Base-by-base conservation (phyloP, 306 rosid genomes). In the Spatholobus suberectus region DNA sequence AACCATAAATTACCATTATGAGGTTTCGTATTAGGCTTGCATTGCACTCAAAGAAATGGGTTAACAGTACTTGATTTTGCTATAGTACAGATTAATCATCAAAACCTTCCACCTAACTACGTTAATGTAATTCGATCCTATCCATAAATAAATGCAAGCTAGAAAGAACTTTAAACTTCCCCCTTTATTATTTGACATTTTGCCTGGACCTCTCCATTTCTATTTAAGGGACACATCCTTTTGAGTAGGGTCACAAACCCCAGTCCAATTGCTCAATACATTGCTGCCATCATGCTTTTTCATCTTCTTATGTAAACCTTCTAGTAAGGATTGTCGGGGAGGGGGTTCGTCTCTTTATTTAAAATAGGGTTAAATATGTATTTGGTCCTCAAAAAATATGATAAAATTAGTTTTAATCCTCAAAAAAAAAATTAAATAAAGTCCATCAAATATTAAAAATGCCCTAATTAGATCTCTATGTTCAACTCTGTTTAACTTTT, bases 11-110 rank as follows among this genome's bases (percentile, higher is more conserved):
- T n/a, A 9, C 27, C 55, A 76, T 61, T 10, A 41, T 46, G 12
- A 51, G 77, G 52, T 66, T 73, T 68, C 23, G 58, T 72, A 61
- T 61, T 41, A 79, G 54, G 84, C 88, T 87, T 90, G 86, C 70
- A 59, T 46, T 83, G 81, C 78, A 88, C 90, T 85, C 81, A 73
- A 86, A 88, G 86, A 74, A 20, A 84, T 29, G 83, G 61, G 40
- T 20, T 66, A 49, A 29, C 71, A 44, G 38, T 78, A 34, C 43
- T 29, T 13, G 21, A 62, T 62, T 59, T 29, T 27, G 44, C 0
- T 8, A 15, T 34, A n/a, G n/a, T n/a, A 32, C 7, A 18, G 17
- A 46, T 80, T 57, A 43, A 43, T 75, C 61, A 61, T 27, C 15
- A 41, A 65, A 34, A 18, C 24, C 52, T 72, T 73, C 77, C 73